Conservation (phyloP, 176 grass and related monocot species). For the Avena sativa region DNA sequence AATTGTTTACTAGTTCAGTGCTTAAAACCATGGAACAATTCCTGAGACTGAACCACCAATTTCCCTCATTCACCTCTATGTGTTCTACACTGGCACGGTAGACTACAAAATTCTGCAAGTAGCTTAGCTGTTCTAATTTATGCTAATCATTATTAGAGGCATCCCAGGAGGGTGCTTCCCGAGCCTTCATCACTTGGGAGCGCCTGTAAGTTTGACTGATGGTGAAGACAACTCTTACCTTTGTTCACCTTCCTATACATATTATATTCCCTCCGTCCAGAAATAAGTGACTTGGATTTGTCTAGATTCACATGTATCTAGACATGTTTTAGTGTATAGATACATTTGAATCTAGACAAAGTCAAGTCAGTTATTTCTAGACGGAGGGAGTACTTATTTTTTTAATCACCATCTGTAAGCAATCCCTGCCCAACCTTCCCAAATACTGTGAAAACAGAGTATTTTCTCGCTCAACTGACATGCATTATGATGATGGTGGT, state of each 20-base stretch:
- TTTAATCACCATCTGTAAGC: background rate
- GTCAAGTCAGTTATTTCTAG: too few relatives aligned
- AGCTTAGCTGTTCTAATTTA: background rate
- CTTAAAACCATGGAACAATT: constrained; percentile 6
- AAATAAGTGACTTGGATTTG: too few relatives aligned
- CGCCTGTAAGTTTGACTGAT: constrained; percentile 9
- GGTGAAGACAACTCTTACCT: background rate
- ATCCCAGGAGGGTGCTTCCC: background rate
- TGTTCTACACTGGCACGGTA: constrained; percentile 4
- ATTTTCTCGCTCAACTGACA: background rate
- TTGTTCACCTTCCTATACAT: background rate
- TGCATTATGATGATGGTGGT: background rate
- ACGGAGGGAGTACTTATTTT: background rate
- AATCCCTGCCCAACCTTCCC: background rate
- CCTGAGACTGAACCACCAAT: background rate
- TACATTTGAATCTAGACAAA: too few relatives aligned
- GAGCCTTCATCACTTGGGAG: background rate
- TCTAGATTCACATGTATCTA: too few relatives aligned
- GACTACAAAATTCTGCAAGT: background rate
- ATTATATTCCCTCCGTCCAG: background rate
- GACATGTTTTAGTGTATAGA: too few relatives aligned
- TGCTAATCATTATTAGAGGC: constrained; percentile 18
- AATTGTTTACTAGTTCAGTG: background rate
- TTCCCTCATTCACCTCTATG: constrained; percentile 4
- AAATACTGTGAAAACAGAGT: background rate